phyloP scores from a whole-genome alignment of 1,139 yeast species.

The Saccharomycopsis crataegensis region DNA sequence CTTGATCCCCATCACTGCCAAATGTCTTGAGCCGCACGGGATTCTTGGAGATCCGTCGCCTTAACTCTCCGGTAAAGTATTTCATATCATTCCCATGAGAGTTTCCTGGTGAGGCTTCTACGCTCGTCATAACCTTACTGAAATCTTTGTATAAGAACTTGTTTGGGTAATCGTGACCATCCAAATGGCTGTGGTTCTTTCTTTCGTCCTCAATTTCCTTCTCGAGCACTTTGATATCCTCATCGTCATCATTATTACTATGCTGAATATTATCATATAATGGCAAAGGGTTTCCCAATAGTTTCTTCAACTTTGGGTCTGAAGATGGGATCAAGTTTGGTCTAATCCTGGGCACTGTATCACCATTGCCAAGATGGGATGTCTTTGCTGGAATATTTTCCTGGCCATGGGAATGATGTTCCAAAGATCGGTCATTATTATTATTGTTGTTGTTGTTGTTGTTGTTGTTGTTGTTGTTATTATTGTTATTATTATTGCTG shows the following conservation, averaged over 20 bases:
- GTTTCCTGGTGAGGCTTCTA: no score
- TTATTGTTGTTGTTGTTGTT: neutral
- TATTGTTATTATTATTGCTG: neutral
- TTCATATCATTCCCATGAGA: no score
- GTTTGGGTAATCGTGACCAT: neutral
- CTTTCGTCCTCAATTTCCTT: neutral
- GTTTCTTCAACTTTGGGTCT: neutral
- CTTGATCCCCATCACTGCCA: no score
- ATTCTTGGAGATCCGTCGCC: no score
- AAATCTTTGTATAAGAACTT: neutral
- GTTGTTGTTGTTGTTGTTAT: neutral
- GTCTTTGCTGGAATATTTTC: neutral
- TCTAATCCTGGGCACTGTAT: neutral
- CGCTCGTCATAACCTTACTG: neutral
- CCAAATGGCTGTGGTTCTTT: neutral
- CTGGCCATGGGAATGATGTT: no score
- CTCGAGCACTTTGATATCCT: neutral
- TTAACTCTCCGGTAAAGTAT: no score
- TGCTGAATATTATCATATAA: neutral
- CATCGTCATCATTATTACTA: neutral
- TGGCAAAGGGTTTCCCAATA: constrained; percentile 16
- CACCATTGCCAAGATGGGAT: neutral
- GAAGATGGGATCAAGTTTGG: neutral
- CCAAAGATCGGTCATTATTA: neutral
- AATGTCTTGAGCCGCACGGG: no score